These are phyloP conservation scores for Margaritispora aquatica DNA, from an alignment of 495 filamentous ascomycete genomes.

Conservation along the genomic window DNA sequence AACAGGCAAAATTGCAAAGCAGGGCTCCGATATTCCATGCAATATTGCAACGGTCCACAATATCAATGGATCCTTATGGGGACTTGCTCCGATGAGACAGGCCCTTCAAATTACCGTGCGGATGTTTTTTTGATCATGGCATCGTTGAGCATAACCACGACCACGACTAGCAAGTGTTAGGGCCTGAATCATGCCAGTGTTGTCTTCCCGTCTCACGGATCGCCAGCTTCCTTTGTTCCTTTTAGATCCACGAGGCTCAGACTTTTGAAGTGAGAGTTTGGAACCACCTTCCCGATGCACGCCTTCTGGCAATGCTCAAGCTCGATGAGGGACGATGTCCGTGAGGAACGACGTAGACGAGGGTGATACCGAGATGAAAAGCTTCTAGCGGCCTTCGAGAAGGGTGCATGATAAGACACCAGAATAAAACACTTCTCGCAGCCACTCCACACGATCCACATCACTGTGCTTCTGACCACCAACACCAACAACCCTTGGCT, in stretches of 20 bases:
- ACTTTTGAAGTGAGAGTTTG: neutral
- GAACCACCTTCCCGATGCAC: neutral
- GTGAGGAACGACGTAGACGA: neutral
- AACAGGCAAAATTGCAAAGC: neutral
- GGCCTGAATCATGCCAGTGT: neutral
- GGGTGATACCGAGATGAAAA: neutral
- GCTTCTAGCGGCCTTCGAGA: neutral
- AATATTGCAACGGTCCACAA: neutral
- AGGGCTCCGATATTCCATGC: neutral
- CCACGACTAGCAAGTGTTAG: no score
- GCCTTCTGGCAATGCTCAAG: neutral
- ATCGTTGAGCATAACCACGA: no score
- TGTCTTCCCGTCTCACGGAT: neutral
- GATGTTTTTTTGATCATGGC: no score
- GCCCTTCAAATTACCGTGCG: neutral
- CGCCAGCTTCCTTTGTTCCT: neutral
- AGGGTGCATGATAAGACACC: neutral
- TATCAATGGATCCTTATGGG: neutral
- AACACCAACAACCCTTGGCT: no score
- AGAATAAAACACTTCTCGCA: neutral
- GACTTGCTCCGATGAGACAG: neutral
- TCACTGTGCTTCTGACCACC: no score
- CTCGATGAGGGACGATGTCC: neutral
- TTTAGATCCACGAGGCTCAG: neutral
- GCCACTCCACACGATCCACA: neutral